Evolutionary conservation across 306 rosid genomes (phyloP).

Genomic region (Cicer yamashitae): DNA sequence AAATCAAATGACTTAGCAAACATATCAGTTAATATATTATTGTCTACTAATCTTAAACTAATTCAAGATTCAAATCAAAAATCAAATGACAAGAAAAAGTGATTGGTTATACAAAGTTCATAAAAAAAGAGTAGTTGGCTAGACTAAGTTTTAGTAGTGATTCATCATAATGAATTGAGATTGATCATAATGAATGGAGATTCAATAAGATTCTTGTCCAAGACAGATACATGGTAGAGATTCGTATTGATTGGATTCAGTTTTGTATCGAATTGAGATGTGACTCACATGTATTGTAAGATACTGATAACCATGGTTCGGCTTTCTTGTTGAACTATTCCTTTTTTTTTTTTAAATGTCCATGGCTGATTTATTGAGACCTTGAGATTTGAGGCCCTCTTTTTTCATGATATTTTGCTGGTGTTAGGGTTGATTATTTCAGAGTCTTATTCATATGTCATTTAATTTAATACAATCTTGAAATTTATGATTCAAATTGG

Average conservation of each 20-base stretch:
- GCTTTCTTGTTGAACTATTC: too few relatives aligned
- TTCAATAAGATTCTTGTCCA: not conserved
- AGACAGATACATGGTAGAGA: not conserved
- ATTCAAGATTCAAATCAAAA: not conserved
- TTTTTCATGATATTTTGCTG: slow-evolving; percentile 13
- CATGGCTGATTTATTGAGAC: not conserved
- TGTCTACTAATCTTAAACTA: not conserved
- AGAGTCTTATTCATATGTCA: not conserved
- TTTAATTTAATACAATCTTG: slow-evolving; percentile 35
- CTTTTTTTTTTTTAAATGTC: too few relatives aligned
- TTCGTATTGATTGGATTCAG: not conserved
- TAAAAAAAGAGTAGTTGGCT: not conserved
- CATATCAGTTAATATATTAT: not conserved
- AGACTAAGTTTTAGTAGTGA: not conserved
- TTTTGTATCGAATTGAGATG: not conserved
- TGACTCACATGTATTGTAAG: not conserved
- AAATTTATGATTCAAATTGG: slow-evolving; percentile 9
- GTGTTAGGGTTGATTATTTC: not conserved
- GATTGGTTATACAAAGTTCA: not conserved
- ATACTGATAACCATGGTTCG: not conserved
- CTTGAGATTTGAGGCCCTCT: not conserved
- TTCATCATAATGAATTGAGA: not conserved
- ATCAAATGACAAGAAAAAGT: not conserved
- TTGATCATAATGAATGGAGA: not conserved
- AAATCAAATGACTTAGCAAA: not conserved